Evolutionary conservation across 2,329 filamentous ascomycete genomes (phyloP), one percentile per base, ranked within the genome.

Genomic region (Teratosphaeria zuluensis): DNA sequence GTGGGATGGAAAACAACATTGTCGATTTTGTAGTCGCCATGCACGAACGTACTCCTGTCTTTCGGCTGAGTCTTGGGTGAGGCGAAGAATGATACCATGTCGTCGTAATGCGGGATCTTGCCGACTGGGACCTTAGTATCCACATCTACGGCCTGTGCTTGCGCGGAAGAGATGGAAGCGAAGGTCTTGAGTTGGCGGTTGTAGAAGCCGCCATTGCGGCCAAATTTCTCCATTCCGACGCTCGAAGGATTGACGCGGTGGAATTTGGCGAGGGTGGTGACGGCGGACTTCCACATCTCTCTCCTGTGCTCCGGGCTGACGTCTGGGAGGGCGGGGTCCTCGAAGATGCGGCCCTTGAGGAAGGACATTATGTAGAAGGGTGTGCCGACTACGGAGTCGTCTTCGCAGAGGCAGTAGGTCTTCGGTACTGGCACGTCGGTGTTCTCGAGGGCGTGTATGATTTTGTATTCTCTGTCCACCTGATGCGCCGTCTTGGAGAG

Each of bases 291-390:
- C 92, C 92, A 97, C 85, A 96, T 88, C 68, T 83, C 83, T 33
- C 77, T 84, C 60, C 92, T 82, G 65, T 95, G 87, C 48, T 79
- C 79, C 0, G 87, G 74, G 30, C 80, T 80, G 12, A 90, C 83
- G 12, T 79, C 87, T 1, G 90, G 92, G 71, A 97, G 86, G 33
- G 86, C 79, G 51, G 91, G 87, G 74, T 97, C 90, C 69, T 92
- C 89, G 70, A 97, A 90, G 75, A 96, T 95, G 69, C 94, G 86
- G 21, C 94, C 94, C 70, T 95, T 88, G 61, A 97, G 80, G 72
- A 94, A 97, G 72, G 90, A 86, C 94, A 99, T 97, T 70, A 97
- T 86, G 77, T 99, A 97, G 74, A 97, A 99, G 5, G 91, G 84
- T 7, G 92, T 97, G 58, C 92, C 94, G 63, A 97, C 80, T 42